A percentile compares a stretch with the other conserved stretches of the same genome.
Conservation (phyloP, 2,329 filamentous ascomycete species). For the Alternaria postmessia region DNA sequence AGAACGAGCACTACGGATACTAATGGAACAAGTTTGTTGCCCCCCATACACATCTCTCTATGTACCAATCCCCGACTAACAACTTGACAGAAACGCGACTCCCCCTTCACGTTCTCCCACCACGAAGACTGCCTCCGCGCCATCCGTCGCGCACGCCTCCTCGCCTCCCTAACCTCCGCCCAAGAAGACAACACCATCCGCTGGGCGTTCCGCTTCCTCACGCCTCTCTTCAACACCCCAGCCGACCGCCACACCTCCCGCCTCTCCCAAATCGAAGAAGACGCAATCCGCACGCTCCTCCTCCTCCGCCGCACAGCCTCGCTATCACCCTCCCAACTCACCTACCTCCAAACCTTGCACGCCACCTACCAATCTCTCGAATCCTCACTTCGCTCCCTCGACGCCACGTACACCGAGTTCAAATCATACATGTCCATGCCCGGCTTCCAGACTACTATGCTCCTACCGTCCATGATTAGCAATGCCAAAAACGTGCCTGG, state of each 20-base stretch:
- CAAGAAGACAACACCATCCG: conserved; percentile 25
- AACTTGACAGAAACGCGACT: conserved; percentile 23
- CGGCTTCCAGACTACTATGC: conserved; percentile 5
- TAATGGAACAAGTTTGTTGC: conserved; percentile 28
- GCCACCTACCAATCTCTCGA: conserved; percentile 32
- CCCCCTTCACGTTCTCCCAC: conserved; percentile 30
- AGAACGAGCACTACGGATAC: conserved; percentile 26
- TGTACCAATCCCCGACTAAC: not conserved
- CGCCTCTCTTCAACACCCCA: conserved; percentile 32
- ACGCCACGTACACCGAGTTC: conserved; percentile 20
- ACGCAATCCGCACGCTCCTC: conserved; percentile 27
- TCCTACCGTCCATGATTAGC: not conserved
- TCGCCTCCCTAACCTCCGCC: conserved; percentile 16
- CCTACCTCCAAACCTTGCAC: conserved; percentile 28
- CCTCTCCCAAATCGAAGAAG: conserved; percentile 28
- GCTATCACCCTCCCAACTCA: conserved; percentile 21
- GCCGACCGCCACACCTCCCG: conserved; percentile 13
- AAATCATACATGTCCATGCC: conserved; percentile 25
- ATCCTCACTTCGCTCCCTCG: conserved; percentile 14
- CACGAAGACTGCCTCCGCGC: conserved; percentile 40
- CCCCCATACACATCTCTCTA: not conserved
- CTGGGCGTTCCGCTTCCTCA: conserved; percentile 34
- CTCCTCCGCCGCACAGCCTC: conserved; percentile 37
- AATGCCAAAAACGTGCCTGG: conserved; percentile 9
- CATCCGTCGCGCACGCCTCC: conserved; percentile 36